These are phyloP conservation scores for Globisporangium yorkense DNA, from an alignment of 352 stramenopile genomes.

Conservation along the genomic window DNA sequence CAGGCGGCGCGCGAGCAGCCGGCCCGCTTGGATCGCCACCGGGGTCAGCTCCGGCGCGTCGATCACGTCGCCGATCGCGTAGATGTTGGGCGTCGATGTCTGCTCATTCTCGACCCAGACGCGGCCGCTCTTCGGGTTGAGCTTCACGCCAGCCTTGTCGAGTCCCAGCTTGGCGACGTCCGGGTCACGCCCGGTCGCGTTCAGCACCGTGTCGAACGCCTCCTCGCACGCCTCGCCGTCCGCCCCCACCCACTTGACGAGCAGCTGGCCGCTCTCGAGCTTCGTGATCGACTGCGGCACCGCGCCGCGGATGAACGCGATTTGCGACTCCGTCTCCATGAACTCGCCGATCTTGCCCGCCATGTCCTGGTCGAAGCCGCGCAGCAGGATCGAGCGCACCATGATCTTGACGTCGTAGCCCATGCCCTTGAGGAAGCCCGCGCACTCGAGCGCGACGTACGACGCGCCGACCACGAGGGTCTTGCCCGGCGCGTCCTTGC, in stretches of 20 bases:
- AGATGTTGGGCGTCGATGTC: constrained; percentile 94
- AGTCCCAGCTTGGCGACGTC: constrained; percentile 91
- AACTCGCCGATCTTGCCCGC: constrained; percentile 90
- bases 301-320: constrained; percentile 89
- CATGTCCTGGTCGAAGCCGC: constrained; percentile 98
- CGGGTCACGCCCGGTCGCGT: constrained; percentile 90
- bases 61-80: constrained; percentile 96
- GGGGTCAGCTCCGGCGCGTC: constrained; percentile 96
- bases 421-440: constrained; percentile 94
- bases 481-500: constrained; percentile 88
- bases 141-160: constrained; percentile 78
- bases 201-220: constrained; percentile 96
- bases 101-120: constrained; percentile 91
- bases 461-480: constrained; percentile 96
- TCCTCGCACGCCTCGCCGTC: constrained; percentile 63
- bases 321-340: constrained; percentile 88
- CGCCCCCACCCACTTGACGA: constrained; percentile 75
- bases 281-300: constrained; percentile 92
- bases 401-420: constrained; percentile 96
- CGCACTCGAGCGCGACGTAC: constrained; percentile 98
- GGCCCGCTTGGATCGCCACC: constrained; percentile 95
- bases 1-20: constrained; percentile 87
- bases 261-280: constrained; percentile 72
- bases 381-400: constrained; percentile 95
- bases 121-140: constrained; percentile 91